Evolutionary conservation across 1,139 yeast genomes (phyloP).

Genomic region (Chernovozyma sophiae-reginae): DNA sequence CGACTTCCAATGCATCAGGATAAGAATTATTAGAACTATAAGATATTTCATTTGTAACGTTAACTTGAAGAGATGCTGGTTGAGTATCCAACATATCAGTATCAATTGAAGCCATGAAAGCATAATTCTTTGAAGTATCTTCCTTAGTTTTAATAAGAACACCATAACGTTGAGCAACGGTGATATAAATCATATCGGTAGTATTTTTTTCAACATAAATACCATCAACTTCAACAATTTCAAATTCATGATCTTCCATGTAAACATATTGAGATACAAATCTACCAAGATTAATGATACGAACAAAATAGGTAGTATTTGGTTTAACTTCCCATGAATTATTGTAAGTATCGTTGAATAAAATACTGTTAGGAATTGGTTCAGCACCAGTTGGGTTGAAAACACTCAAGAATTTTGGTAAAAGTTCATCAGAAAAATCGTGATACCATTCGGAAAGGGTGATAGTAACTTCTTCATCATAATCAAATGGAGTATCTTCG

Average conservation of each 20-base stretch:
- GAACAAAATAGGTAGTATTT: constrained; percentile 56
- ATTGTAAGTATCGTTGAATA: constrained; percentile 63
- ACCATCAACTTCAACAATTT: constrained; percentile 74
- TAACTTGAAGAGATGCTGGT: constrained; percentile 47
- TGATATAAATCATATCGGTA: constrained; percentile 56
- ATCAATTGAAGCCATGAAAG: constrained; percentile 62
- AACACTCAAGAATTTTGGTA: constrained; percentile 47
- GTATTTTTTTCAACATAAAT: constrained; percentile 54
- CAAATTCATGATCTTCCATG: constrained; percentile 64
- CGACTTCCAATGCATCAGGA: constrained; percentile 22
- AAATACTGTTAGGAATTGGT: constrained; percentile 65
- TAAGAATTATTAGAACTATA: constrained; percentile 37
- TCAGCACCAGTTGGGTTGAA: constrained; percentile 83
- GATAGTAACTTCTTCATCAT: constrained; percentile 58
- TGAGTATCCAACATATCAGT: constrained; percentile 61
- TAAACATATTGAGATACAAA: constrained; percentile 69
- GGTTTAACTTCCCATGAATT: constrained; percentile 55
- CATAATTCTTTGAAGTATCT: constrained; percentile 45
- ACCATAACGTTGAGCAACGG: constrained; percentile 70
- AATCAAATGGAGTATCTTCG: constrained; percentile 44
- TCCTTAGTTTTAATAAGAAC: constrained; percentile 56
- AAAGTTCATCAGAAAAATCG: constrained; percentile 40
- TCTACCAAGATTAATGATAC: constrained; percentile 64
- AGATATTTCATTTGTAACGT: constrained; percentile 51
- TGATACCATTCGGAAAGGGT: constrained; percentile 65